Evolutionary conservation across 805 yeast species (phyloP).

Genomic region (Metschnikowia henanensis): DNA sequence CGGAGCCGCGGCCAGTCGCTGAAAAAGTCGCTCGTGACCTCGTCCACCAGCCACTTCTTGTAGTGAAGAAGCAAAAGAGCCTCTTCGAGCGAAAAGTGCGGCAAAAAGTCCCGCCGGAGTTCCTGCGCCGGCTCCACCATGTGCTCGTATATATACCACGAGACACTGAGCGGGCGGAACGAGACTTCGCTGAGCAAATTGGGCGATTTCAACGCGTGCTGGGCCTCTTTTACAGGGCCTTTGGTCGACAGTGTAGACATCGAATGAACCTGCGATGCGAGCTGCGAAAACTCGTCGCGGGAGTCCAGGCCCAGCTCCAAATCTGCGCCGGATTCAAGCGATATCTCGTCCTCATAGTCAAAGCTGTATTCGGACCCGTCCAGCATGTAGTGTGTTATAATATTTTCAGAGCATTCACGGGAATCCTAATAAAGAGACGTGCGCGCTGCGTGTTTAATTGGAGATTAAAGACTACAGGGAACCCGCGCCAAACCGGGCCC

Average conservation of each 20-base stretch:
- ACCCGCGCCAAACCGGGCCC: too few species aligned
- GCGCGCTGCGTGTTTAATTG: too few species aligned
- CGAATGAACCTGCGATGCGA: background rate
- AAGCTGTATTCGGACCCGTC: slow-evolving; percentile 19
- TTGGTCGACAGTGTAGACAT: background rate
- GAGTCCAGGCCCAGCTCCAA: background rate
- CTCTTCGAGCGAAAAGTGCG: slow-evolving; percentile 31
- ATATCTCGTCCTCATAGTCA: slow-evolving; percentile 24
- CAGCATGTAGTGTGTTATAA: too few species aligned
- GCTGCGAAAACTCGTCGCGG: background rate
- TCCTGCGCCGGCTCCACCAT: slow-evolving; percentile 24
- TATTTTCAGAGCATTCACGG: too few species aligned
- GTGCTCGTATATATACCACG: slow-evolving; percentile 24
- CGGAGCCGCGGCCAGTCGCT: slow-evolving; percentile 29
- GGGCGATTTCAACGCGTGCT: slow-evolving; percentile 10
- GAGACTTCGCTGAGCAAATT: slow-evolving; percentile 7
- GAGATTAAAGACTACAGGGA: too few species aligned
- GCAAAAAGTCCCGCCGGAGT: slow-evolving; percentile 26
- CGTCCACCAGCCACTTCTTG: slow-evolving; percentile 41
- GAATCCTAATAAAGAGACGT: too few species aligned
- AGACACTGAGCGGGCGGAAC: slow-evolving; percentile 13
- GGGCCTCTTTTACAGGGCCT: background rate
- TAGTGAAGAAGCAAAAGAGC: slow-evolving; percentile 35
- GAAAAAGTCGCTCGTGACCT: slow-evolving; percentile 36
- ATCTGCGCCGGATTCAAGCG: slow-evolving; percentile 1